A percentile compares a stretch with the other conserved stretches of the same genome.
Evolutionary conservation across 768 basidiomycete genomes (phyloP).

Genomic region (Lentinula aciculospora): DNA sequence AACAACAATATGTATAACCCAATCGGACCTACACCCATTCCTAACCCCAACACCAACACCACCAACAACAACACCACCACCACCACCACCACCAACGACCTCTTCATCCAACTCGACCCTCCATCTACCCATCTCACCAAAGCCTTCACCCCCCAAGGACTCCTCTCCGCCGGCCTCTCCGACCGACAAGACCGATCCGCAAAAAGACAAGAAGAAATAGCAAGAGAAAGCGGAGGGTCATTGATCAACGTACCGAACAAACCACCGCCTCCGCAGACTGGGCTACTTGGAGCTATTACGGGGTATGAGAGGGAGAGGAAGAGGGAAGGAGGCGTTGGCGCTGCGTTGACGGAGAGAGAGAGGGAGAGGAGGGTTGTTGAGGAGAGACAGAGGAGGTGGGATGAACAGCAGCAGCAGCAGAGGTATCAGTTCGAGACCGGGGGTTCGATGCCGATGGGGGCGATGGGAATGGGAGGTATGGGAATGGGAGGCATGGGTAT

Average conservation of each 20-base stretch:
- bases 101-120: slow-evolving; percentile 69
- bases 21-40: neutral
- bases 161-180: slow-evolving; percentile 91
- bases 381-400: slow-evolving; percentile 87
- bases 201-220: slow-evolving; percentile 90
- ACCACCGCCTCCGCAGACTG: slow-evolving; percentile 91
- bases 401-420: slow-evolving; percentile 85
- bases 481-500: slow-evolving; percentile 30
- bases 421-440: slow-evolving; percentile 60
- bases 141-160: slow-evolving; percentile 90
- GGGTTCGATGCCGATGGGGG: slow-evolving; percentile 19
- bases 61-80: slow-evolving; percentile 17
- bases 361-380: slow-evolving; percentile 89
- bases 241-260: slow-evolving; percentile 95
- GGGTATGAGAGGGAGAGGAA: slow-evolving; percentile 93
- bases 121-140: slow-evolving; percentile 77
- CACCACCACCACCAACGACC: slow-evolving; percentile 35
- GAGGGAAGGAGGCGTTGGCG: slow-evolving; percentile 92
- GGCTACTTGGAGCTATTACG: slow-evolving; percentile 92
- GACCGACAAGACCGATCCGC: slow-evolving; percentile 96
- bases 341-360: slow-evolving; percentile 91
- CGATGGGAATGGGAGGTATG: slow-evolving; percentile 24
- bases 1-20: too few species aligned
- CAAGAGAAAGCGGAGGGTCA: slow-evolving; percentile 86
- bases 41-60: neutral